A percentile compares a stretch with the other conserved stretches of the same genome.
Conservation (phyloP, 768 basidiomycete genomes). For the Lentinula detonsa region DNA sequence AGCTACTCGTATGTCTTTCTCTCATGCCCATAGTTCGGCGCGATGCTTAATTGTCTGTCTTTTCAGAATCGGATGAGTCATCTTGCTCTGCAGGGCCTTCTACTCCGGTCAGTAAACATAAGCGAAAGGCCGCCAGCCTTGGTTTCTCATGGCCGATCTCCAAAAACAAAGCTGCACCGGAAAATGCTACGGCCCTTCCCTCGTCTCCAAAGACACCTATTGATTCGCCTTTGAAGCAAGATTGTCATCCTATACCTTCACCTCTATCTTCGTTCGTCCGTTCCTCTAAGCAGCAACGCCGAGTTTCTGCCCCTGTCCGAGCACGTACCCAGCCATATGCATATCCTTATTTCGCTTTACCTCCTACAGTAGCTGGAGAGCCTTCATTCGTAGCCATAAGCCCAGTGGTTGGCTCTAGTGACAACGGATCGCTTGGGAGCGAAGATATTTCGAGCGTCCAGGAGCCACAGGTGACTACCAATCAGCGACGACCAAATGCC, state of each 20-base stretch:
- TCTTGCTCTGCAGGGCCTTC: not conserved
- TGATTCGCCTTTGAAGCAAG: not conserved
- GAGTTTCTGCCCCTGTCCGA: constrained; percentile 12
- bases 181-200: not conserved
- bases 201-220: not conserved
- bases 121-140: constrained; percentile 11
- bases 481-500: not conserved
- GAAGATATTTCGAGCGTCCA: not conserved
- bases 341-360: constrained; percentile 27
- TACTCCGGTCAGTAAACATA: not conserved
- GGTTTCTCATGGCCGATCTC: constrained; percentile 9
- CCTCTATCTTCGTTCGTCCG: constrained; percentile 7
- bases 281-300: constrained; percentile 10
- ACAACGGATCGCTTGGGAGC: not conserved
- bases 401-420: not conserved
- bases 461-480: not conserved
- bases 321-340: constrained; percentile 29
- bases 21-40: not conserved
- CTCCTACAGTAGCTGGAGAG: constrained; percentile 6
- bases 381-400: not conserved
- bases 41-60: not conserved
- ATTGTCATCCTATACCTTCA: not conserved
- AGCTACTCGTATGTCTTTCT: not conserved
- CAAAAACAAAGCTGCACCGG: not conserved
- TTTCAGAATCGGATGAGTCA: not conserved